phyloP scores from a whole-genome alignment of 352 stramenopile species.

The Pythium oligandrum region DNA sequence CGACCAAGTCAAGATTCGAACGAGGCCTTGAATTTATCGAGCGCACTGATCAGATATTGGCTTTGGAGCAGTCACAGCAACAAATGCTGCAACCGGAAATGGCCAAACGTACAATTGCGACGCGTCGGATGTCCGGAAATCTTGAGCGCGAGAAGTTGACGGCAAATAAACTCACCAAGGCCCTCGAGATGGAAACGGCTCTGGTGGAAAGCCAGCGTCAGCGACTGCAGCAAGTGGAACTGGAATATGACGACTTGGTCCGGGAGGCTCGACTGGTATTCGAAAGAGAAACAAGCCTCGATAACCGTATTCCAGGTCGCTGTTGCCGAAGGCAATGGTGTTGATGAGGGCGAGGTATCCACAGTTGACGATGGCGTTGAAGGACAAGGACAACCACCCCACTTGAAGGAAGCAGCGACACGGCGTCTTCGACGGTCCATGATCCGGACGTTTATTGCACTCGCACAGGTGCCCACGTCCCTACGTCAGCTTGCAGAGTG shows the following conservation, averaged over 20 bases:
- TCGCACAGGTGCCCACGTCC: slow-evolving; percentile 37
- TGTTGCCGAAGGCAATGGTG: slow-evolving; percentile 11
- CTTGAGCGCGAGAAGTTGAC: slow-evolving; percentile 54
- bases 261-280: slow-evolving; percentile 26
- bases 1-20: slow-evolving; percentile 29
- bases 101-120: slow-evolving; percentile 30
- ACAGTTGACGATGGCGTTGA: no score
- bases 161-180: slow-evolving; percentile 38
- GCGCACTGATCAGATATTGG: slow-evolving; percentile 41
- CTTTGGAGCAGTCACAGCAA: slow-evolving; percentile 42
- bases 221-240: slow-evolving; percentile 33
- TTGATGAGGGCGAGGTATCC: no score
- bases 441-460: slow-evolving; percentile 32
- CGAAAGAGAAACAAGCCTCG: slow-evolving; percentile 13
- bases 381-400: no score
- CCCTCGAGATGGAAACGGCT: slow-evolving; percentile 40
- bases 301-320: slow-evolving; percentile 30
- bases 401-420: background rate
- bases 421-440: slow-evolving; percentile 15
- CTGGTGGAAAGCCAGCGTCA: slow-evolving; percentile 30
- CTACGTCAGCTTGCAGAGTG: slow-evolving; percentile 67
- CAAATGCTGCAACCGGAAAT: slow-evolving; percentile 50
- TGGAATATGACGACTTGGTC: slow-evolving; percentile 52
- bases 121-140: slow-evolving; percentile 51
- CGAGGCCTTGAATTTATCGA: slow-evolving; percentile 48